These are phyloP conservation scores for Nelumbo lutea DNA, from an alignment of 164 flowering plant species.

Conservation along the genomic window DNA sequence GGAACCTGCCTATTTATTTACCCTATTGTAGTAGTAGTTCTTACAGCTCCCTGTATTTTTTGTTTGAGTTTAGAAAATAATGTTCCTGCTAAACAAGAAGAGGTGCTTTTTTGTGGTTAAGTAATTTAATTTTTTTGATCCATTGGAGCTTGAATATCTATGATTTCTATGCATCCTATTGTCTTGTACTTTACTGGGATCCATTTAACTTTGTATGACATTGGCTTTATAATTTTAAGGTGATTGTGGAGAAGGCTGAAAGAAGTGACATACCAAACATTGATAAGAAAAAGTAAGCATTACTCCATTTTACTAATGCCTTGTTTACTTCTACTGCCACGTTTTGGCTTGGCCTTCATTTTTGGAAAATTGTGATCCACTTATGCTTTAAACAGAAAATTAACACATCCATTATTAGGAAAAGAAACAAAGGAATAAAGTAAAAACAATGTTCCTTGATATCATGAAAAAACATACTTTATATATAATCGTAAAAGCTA, in stretches of 20 bases:
- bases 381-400: too few relatives aligned
- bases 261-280: conserved; percentile 39
- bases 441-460: not conserved
- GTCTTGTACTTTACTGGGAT: not conserved
- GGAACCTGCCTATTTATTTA: too few relatives aligned
- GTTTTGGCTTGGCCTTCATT: not conserved
- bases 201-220: not conserved
- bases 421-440: not conserved
- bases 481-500: too few relatives aligned
- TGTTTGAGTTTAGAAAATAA: too few relatives aligned
- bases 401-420: not conserved
- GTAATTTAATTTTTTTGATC: not conserved
- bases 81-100: too few relatives aligned
- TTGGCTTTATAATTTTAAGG: not conserved
- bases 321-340: not conserved
- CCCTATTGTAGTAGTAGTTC: too few relatives aligned
- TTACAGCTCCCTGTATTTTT: too few relatives aligned
- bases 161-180: not conserved
- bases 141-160: not conserved
- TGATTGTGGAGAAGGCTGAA: not conserved
- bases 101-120: too few relatives aligned
- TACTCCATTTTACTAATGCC: not conserved
- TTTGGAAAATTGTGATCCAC: not conserved
- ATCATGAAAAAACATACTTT: too few relatives aligned
- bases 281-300: conserved; percentile 75